phyloP scores from a whole-genome alignment of 2,329 filamentous ascomycete genomes.

The Stylonectria norvegica region DNA sequence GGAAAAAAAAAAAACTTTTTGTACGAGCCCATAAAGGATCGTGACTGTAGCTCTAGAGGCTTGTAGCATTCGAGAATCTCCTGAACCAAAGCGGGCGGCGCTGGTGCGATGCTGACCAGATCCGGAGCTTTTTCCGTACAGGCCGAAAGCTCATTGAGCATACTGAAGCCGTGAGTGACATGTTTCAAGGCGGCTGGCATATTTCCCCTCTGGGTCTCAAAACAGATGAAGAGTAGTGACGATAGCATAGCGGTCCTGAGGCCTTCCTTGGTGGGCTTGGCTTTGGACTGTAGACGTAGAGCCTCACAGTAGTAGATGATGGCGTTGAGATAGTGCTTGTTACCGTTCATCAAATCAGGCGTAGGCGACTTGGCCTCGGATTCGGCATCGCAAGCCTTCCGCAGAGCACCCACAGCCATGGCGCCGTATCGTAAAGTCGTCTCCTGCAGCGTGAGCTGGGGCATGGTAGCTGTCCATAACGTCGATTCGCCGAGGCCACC shows the following conservation, averaged over 20 bases:
- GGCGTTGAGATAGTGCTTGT: constrained; percentile 39
- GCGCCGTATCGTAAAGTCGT: constrained; percentile 37
- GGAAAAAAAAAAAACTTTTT: constrained; percentile 34
- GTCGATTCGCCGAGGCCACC: constrained; percentile 33
- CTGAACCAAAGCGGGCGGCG: constrained; percentile 35
- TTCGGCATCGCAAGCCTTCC: constrained; percentile 31
- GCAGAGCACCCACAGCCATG: constrained; percentile 40
- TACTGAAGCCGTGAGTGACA: constrained; percentile 38
- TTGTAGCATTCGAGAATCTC: constrained; percentile 40
- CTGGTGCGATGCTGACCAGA: constrained; percentile 37
- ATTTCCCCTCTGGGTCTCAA: constrained; percentile 40
- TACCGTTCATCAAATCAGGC: constrained; percentile 22
- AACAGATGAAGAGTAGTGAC: constrained; percentile 41
- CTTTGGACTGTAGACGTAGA: constrained; percentile 37
- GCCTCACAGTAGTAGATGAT: constrained; percentile 41
- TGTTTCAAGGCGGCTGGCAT: constrained; percentile 40
- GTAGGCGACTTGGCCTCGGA: constrained; percentile 15
- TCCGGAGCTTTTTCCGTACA: constrained; percentile 35
- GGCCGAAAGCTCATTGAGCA: constrained; percentile 37
- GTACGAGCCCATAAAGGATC: constrained; percentile 39
- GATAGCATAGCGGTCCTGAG: constrained; percentile 38
- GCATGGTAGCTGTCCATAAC: constrained; percentile 40
- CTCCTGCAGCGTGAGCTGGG: constrained; percentile 38
- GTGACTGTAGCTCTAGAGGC: constrained; percentile 37
- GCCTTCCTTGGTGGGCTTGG: constrained; percentile 34